phyloP scores from a whole-genome alignment of 2,329 filamentous ascomycete genomes.

The Cladophialophora immunda region DNA sequence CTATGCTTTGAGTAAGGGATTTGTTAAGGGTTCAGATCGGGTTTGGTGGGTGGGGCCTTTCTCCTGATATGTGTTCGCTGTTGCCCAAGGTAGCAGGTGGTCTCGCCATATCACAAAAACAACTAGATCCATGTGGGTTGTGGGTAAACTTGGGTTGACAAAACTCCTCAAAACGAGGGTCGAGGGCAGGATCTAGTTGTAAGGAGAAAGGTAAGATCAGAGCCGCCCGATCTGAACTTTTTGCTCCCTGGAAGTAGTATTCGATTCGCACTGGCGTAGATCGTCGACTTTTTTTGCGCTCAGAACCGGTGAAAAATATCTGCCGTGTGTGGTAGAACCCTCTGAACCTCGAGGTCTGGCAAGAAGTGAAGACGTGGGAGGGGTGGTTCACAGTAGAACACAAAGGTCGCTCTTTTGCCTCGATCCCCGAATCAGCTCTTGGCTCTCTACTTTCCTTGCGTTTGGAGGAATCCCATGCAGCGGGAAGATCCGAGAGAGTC shows the following conservation, averaged over 20 bases:
- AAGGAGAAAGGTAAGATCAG: background rate
- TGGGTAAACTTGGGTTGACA: background rate
- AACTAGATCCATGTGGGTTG: background rate
- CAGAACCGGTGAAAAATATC: too few species aligned
- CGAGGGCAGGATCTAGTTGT: background rate
- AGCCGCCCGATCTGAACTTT: background rate
- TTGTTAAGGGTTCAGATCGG: background rate
- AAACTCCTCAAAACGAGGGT: background rate
- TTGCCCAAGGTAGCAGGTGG: conserved; percentile 3
- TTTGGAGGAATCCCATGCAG: background rate
- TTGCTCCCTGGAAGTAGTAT: background rate
- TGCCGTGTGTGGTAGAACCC: too few species aligned
- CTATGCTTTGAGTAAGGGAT: conserved; percentile 2
- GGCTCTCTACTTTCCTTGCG: background rate
- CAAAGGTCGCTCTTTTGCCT: background rate
- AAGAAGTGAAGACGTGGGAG: too few species aligned
- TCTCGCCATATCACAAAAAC: conserved; percentile 8
- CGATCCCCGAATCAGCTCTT: background rate
- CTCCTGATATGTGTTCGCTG: conserved; percentile 6
- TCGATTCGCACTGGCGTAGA: background rate
- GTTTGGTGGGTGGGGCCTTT: conserved; percentile 4
- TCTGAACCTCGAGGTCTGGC: too few species aligned
- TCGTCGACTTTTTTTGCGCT: too few species aligned
- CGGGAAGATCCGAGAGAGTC: background rate
- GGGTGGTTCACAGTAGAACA: background rate